These are phyloP conservation scores for Phaeosphaeria sp. DNA, from an alignment of 2,329 filamentous ascomycete genomes.

Conservation along the genomic window DNA sequence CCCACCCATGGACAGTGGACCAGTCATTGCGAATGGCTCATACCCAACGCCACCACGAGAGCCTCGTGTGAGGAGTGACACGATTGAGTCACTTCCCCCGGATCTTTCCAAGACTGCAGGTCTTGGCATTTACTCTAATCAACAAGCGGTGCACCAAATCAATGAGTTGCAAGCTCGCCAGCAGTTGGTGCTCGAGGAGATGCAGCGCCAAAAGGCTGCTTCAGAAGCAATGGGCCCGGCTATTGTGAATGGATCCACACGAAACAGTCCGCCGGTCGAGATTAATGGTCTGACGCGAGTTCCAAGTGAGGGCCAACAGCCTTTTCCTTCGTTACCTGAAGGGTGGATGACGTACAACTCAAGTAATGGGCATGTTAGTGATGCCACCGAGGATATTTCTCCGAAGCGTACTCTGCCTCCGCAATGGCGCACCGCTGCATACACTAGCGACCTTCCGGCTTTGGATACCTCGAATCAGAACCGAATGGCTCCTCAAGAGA, in stretches of 20 bases:
- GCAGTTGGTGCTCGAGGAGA: conserved; percentile 39
- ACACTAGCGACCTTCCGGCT: conserved; percentile 39
- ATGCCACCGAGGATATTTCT: conserved; percentile 35
- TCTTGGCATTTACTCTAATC: conserved; percentile 34
- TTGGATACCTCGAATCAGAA: conserved; percentile 56
- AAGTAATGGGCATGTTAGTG: conserved; percentile 28
- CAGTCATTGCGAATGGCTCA: conserved; percentile 51
- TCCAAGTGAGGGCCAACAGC: conserved; percentile 33
- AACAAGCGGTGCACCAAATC: conserved; percentile 33
- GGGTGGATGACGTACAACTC: conserved; percentile 36
- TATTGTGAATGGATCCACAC: conserved; percentile 37
- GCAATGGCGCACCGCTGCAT: conserved; percentile 39
- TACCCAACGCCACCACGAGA: conserved; percentile 40
- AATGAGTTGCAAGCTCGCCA: conserved; percentile 39
- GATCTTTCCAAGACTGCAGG: conserved; percentile 25
- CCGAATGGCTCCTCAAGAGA: conserved; percentile 42
- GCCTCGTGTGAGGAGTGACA: conserved; percentile 31
- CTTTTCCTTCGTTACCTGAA: conserved; percentile 35
- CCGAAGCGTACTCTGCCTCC: conserved; percentile 36
- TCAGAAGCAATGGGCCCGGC: conserved; percentile 23
- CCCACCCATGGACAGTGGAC: conserved; percentile 38
- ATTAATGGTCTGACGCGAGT: conserved; percentile 29
- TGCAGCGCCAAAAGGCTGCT: conserved; percentile 37
- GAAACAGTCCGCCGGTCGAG: conserved; percentile 21
- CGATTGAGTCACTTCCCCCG: conserved; percentile 28